These are phyloP conservation scores for Cercospora sp. DNA, from an alignment of 2,329 filamentous ascomycete genomes.

Conservation along the genomic window DNA sequence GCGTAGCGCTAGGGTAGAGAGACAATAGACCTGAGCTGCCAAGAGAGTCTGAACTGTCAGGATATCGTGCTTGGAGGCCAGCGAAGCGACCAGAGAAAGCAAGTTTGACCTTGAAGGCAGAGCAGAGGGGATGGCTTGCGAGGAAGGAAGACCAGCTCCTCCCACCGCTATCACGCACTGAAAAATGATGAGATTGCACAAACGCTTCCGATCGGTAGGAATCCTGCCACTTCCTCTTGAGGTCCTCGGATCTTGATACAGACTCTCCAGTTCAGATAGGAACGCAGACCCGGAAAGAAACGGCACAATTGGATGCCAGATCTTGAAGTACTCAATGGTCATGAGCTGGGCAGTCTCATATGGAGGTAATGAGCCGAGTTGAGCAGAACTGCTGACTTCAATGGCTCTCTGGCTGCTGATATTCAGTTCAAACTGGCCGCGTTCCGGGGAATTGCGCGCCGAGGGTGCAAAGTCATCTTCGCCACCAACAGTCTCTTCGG, in stretches of 20 bases:
- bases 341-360: slow-evolving; percentile 45
- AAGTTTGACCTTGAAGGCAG: slow-evolving; percentile 41
- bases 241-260: slow-evolving; percentile 41
- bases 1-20: slow-evolving; percentile 52
- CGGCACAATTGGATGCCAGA: slow-evolving; percentile 56
- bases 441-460: slow-evolving; percentile 26
- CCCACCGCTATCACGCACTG: slow-evolving; percentile 57
- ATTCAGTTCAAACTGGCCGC: slow-evolving; percentile 23
- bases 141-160: slow-evolving; percentile 19
- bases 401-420: slow-evolving; percentile 22
- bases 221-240: slow-evolving; percentile 34
- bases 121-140: slow-evolving; percentile 37
- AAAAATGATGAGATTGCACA: slow-evolving; percentile 45
- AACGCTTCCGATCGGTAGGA: slow-evolving; percentile 29
- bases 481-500: slow-evolving; percentile 29
- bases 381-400: slow-evolving; percentile 22
- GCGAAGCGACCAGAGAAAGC: slow-evolving; percentile 41
- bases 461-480: slow-evolving; percentile 28
- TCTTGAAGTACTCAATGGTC: slow-evolving; percentile 53
- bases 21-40: slow-evolving; percentile 52
- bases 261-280: slow-evolving; percentile 47
- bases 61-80: slow-evolving; percentile 49
- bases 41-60: slow-evolving; percentile 53
- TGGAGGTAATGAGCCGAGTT: slow-evolving; percentile 31
- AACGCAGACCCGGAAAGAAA: slow-evolving; percentile 55